Percentiles rank a stretch among this genome's conserved stretches.
These are phyloP conservation scores for Glonium stellatum DNA, from an alignment of 495 filamentous ascomycete species.

Conservation along the genomic window DNA sequence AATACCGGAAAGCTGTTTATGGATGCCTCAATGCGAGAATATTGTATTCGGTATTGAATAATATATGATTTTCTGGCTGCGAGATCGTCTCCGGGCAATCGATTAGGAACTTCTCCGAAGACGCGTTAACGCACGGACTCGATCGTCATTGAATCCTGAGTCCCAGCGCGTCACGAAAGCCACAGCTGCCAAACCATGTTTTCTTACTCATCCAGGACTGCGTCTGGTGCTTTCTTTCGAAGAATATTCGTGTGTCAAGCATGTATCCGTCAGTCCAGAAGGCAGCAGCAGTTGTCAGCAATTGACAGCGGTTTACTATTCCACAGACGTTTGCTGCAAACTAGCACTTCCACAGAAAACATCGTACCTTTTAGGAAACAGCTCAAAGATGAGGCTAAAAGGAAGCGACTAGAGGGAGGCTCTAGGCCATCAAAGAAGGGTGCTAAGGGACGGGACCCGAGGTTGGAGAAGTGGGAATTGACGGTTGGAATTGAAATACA, in stretches of 20 bases:
- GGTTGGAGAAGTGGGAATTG: constrained; percentile 67
- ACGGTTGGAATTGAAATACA: constrained; percentile 97
- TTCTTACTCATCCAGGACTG: no score
- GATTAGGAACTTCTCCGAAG: no score
- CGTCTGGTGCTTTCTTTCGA: neutral
- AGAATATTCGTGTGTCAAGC: constrained; percentile 17
- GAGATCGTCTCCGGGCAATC: no score
- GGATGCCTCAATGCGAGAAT: no score
- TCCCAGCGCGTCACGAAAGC: no score
- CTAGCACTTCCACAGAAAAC: constrained; percentile 9
- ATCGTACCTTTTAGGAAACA: constrained; percentile 60
- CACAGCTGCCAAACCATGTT: no score
- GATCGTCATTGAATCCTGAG: no score
- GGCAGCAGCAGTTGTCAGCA: constrained; percentile 7
- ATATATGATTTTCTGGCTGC: no score
- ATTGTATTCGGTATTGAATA: no score
- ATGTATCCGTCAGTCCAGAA: constrained; percentile 14
- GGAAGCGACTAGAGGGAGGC: constrained; percentile 25
- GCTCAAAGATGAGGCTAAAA: constrained; percentile 64
- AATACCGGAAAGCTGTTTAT: no score
- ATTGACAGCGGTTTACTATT: neutral
- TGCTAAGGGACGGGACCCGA: constrained; percentile 43
- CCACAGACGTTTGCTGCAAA: constrained; percentile 14
- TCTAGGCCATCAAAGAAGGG: constrained; percentile 23
- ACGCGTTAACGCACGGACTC: no score